Base-by-base conservation (phyloP, 208 protist genomes). In the Wallacemonas sp. region DNA sequence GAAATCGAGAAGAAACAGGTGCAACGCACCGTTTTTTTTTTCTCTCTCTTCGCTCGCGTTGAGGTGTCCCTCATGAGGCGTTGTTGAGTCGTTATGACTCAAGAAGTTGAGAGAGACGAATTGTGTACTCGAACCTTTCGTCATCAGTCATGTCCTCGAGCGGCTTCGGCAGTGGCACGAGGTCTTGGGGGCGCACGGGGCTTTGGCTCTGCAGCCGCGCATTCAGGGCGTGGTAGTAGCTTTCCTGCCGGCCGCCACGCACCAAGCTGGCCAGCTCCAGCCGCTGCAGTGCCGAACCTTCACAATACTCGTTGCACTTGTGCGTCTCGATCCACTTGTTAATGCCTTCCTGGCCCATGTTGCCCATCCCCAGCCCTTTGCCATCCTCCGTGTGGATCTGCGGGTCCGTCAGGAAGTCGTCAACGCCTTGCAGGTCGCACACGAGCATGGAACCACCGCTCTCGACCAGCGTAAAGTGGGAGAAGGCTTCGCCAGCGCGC, bases 361-460 rank as follows among this genome's bases (percentile, higher is more conserved):
- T 83, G 32, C 79, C 82, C 70, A 76, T 60, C 13, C 82, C 82
- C n/a, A 86, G 64, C 2, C 76, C 75, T 22, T 78, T 58, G n/a
- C 75, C 72, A 42, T 77, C 66, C 17, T 66, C 55, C 17, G 75
- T 79, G 64, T 89, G 82, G 36, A 85, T 83, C 64, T 89, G 82
- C 15, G 82, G 82, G 52, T 89, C 82, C 9, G 82, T 89, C 54
- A 84, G 59, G n/a, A 69, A 66, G 57, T 66, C 74, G 30, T 66
- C 39, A 22, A 85, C 78, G 12, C 82, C 82, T 48, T 89, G 82
- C 48, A 89, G 52, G 44, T 89, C 82, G 60, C 74, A 83, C 22
- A 89, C 65, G 1, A 89, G 62, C 63, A 80, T 67, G 1, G 44
- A 67, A 1, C 70, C 66, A 9, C 64, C 68, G 27, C 67, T 80